phyloP scores from a whole-genome alignment of 768 basidiomycete species.

The Mycena epipterygia region DNA sequence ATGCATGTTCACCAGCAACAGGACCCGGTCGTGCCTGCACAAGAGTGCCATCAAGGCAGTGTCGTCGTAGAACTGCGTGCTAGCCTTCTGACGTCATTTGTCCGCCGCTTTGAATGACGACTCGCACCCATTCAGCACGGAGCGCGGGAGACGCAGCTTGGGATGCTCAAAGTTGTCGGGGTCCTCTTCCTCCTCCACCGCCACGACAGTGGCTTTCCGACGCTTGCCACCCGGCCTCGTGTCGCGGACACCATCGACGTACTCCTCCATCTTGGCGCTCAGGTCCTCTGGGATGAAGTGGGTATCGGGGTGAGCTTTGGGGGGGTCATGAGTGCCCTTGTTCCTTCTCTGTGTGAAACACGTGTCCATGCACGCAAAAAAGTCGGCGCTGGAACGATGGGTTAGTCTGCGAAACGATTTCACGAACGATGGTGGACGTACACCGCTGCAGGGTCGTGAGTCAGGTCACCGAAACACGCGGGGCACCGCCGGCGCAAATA shows the following conservation, averaged over 20 bases:
- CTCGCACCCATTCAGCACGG: constrained; percentile 26
- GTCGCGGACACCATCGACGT: constrained; percentile 8
- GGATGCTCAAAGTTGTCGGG: not conserved
- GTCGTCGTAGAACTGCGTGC: constrained; percentile 27
- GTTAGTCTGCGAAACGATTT: not conserved
- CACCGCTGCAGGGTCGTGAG: not conserved
- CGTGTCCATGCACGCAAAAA: constrained; percentile 34
- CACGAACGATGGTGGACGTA: not conserved
- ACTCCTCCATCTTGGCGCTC: not conserved
- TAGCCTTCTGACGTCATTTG: constrained; percentile 35
- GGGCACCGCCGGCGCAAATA: constrained; percentile 4
- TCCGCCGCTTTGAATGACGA: constrained; percentile 34
- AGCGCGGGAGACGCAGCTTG: constrained; percentile 13
- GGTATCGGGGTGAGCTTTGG: constrained; percentile 16
- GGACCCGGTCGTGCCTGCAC: constrained; percentile 51
- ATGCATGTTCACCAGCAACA: constrained; percentile 54
- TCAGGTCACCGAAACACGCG: not conserved
- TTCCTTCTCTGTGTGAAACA: constrained; percentile 36
- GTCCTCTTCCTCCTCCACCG: not conserved
- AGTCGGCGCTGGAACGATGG: constrained; percentile 5
- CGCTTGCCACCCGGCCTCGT: not conserved
- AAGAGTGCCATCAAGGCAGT: constrained; percentile 53
- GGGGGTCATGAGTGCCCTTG: constrained; percentile 7
- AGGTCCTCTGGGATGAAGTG: constrained; percentile 23
- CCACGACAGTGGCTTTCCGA: not conserved